phyloP scores from a whole-genome alignment of 768 basidiomycete genomes.

The Suillus subalutaceus region DNA sequence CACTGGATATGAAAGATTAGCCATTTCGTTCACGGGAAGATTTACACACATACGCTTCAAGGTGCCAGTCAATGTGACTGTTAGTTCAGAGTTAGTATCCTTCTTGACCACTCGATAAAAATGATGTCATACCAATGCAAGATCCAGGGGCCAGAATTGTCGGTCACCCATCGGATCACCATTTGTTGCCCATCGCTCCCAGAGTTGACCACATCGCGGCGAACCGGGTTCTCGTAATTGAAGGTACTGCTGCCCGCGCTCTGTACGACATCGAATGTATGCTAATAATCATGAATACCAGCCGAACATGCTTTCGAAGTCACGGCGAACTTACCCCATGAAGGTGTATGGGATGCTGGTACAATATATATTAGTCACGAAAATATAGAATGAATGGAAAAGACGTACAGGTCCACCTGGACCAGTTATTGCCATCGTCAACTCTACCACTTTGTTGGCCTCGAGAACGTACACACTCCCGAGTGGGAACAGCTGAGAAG shows the following conservation, averaged over 20 bases:
- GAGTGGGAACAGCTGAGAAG: conserved; percentile 28
- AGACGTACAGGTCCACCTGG: conserved; percentile 11
- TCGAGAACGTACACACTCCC: conserved; percentile 27
- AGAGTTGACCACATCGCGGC: conserved; percentile 46
- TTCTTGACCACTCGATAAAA: background rate
- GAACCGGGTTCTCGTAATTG: conserved; percentile 57
- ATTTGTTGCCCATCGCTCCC: conserved; percentile 28
- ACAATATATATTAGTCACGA: conserved; percentile 5
- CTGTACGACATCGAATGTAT: conserved; percentile 47
- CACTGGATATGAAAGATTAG: conserved; percentile 16
- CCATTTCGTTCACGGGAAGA: background rate
- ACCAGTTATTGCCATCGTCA: conserved; percentile 14
- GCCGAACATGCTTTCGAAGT: background rate
- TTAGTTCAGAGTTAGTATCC: background rate
- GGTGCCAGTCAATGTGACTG: conserved; percentile 25
- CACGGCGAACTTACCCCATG: conserved; percentile 38
- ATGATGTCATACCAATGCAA: conserved; percentile 18
- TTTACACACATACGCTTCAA: conserved; percentile 17
- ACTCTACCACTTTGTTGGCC: conserved; percentile 31
- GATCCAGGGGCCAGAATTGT: conserved; percentile 53
- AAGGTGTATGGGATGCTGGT: conserved; percentile 46
- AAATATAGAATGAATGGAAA: background rate
- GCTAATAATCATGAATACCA: conserved; percentile 26
- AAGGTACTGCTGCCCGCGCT: conserved; percentile 37
- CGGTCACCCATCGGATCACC: conserved; percentile 50